Conservation (phyloP, 805 yeast species). For the Sugiyamaella chiloensis region DNA sequence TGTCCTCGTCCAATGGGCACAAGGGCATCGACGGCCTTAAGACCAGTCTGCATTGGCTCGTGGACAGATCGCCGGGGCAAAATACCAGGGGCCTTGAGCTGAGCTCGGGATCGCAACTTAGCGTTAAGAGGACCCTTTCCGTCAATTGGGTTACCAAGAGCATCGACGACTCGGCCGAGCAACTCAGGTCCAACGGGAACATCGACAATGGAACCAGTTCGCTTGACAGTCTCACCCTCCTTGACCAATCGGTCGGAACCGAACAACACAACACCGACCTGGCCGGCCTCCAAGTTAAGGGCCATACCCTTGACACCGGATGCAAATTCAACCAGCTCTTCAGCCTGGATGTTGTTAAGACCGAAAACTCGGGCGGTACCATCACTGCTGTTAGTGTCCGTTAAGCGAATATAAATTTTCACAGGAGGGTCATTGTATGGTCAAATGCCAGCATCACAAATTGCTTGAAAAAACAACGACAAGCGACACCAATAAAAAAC, state of each 20-base stretch:
- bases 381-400: slow-evolving; percentile 55
- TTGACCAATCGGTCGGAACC: slow-evolving; percentile 98
- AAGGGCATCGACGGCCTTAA: slow-evolving; percentile 97
- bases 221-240: slow-evolving; percentile 99
- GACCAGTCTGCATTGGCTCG: slow-evolving; percentile 99
- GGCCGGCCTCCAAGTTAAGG: slow-evolving; percentile 99
- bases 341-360: slow-evolving; percentile 99
- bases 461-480: no score
- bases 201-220: slow-evolving; percentile 99
- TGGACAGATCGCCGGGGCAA: slow-evolving; percentile 97
- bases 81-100: slow-evolving; percentile 99
- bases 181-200: slow-evolving; percentile 98
- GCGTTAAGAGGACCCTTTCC: slow-evolving; percentile 98
- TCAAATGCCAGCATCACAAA: not conserved
- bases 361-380: slow-evolving; percentile 99
- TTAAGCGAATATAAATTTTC: not conserved
- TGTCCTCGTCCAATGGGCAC: slow-evolving; percentile 99
- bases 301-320: slow-evolving; percentile 99
- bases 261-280: slow-evolving; percentile 99
- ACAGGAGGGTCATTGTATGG: not conserved
- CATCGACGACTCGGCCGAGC: slow-evolving; percentile 99
- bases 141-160: slow-evolving; percentile 98
- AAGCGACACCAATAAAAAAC: not conserved
- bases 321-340: slow-evolving; percentile 98
- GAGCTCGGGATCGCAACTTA: slow-evolving; percentile 86